Percentiles rank a stretch among this genome's conserved stretches.
These are phyloP conservation scores for Batrachochytrium dendrobatidis DNA, from an alignment of 371 early-diverging fungal genomes.

Conservation along the genomic window DNA sequence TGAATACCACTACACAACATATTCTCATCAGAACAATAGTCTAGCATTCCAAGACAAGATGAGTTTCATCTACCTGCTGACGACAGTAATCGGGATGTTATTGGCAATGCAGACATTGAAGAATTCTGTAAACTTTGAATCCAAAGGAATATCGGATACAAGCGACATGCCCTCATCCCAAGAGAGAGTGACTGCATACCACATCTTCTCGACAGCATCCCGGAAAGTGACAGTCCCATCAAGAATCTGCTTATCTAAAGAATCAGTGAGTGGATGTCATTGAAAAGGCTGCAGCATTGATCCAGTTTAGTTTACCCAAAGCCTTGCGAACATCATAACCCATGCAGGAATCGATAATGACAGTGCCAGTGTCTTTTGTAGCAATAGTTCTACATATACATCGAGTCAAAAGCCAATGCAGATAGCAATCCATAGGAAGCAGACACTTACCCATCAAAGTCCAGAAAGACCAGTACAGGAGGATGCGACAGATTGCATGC, in stretches of 20 bases:
- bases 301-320: conserved; percentile 14
- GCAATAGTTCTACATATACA: conserved; percentile 8
- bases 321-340: conserved; percentile 21
- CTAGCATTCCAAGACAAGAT: not conserved
- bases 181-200: conserved; percentile 41
- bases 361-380: conserved; percentile 29
- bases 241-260: conserved; percentile 21
- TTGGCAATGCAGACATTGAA: conserved; percentile 35
- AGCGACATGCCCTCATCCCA: conserved; percentile 58
- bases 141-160: conserved; percentile 39
- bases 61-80: conserved; percentile 39
- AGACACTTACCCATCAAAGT: conserved; percentile 23
- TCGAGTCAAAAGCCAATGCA: not conserved
- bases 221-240: conserved; percentile 23
- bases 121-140: conserved; percentile 47
- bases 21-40: not conserved
- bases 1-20: conserved; percentile 35
- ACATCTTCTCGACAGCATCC: conserved; percentile 22
- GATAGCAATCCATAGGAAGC: not conserved
- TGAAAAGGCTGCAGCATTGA: not conserved
- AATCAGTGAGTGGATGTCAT: not conserved
- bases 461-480: conserved; percentile 12
- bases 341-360: conserved; percentile 30
- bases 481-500: conserved; percentile 10
- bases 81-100: conserved; percentile 44